Percentiles rank a stretch among this genome's conserved stretches.
These are phyloP conservation scores for Ricinus communis DNA, from an alignment of 345 rosid species.

Conservation along the genomic window DNA sequence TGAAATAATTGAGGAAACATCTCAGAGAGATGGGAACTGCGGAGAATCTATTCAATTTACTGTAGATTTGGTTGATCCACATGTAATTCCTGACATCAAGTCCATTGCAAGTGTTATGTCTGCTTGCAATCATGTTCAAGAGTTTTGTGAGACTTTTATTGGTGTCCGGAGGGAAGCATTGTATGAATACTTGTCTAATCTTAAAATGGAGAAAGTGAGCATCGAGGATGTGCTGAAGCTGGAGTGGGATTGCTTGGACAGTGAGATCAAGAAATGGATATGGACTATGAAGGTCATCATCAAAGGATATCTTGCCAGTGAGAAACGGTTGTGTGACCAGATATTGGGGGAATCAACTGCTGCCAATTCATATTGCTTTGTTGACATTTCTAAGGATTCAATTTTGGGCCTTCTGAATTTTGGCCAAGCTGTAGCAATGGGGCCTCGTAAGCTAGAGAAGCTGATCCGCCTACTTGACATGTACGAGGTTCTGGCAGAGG, in stretches of 20 bases:
- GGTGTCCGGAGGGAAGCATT: slow-evolving; percentile 51
- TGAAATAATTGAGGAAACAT: slow-evolving; percentile 36
- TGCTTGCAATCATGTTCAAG: slow-evolving; percentile 48
- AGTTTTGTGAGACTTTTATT: slow-evolving; percentile 53
- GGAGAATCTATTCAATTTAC: slow-evolving; percentile 23
- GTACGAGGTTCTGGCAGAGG: slow-evolving; percentile 57
- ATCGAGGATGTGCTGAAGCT: slow-evolving; percentile 57
- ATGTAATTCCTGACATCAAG: slow-evolving; percentile 51
- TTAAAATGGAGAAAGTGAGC: slow-evolving; percentile 52
- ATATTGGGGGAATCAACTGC: slow-evolving; percentile 54
- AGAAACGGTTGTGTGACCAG: slow-evolving; percentile 58
- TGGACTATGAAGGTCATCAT: slow-evolving; percentile 51
- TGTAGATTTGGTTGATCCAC: slow-evolving; percentile 52
- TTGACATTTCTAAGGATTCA: slow-evolving; percentile 50
- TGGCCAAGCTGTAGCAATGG: slow-evolving; percentile 67
- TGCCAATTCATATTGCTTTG: slow-evolving; percentile 40
- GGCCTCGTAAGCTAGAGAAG: slow-evolving; percentile 58
- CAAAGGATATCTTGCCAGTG: slow-evolving; percentile 52
- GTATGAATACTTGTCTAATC: slow-evolving; percentile 49
- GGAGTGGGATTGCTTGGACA: slow-evolving; percentile 51
- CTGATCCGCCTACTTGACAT: slow-evolving; percentile 63
- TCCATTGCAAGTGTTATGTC: slow-evolving; percentile 69
- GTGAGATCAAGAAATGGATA: slow-evolving; percentile 67
- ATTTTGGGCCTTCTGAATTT: slow-evolving; percentile 60
- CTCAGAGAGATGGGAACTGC: slow-evolving; percentile 24